Conservation (phyloP, 108 stramenopile genomes). For the Parietichytrium sp. region DNA sequence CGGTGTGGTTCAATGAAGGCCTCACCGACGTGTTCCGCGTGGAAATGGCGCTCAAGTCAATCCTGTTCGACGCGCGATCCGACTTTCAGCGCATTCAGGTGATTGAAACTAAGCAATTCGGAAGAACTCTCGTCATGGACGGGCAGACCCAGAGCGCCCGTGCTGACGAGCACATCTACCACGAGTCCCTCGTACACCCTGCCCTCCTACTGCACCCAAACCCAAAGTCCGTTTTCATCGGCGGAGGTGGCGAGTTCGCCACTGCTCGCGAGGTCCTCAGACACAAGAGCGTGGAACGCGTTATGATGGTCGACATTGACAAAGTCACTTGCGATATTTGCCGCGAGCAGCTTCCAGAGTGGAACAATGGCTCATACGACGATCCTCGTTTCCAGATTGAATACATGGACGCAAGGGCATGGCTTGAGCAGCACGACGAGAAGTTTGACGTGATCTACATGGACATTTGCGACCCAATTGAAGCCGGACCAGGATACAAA, state of each 20-base stretch:
- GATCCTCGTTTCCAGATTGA: conserved; percentile 66
- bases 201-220: conserved; percentile 80
- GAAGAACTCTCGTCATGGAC: conserved; percentile 78
- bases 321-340: conserved; percentile 67
- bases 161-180: conserved; percentile 73
- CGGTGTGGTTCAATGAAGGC: conserved; percentile 44
- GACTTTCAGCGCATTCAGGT: conserved; percentile 56
- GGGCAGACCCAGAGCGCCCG: conserved; percentile 73
- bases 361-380: conserved; percentile 67
- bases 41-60: conserved; percentile 51
- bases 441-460: conserved; percentile 79
- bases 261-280: conserved; percentile 84
- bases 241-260: conserved; percentile 89
- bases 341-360: conserved; percentile 74
- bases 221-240: conserved; percentile 80
- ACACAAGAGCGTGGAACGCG: conserved; percentile 77
- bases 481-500: conserved; percentile 51
- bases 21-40: conserved; percentile 45
- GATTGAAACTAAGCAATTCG: conserved; percentile 51
- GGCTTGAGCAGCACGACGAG: conserved; percentile 45
- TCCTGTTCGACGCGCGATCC: conserved; percentile 47
- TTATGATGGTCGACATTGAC: conserved; percentile 80
- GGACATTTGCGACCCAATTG: conserved; percentile 74
- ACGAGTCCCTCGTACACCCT: conserved; percentile 86
- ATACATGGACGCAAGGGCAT: conserved; percentile 57